phyloP scores from a whole-genome alignment of 805 yeast species.

The Schwanniomyces sp. region DNA sequence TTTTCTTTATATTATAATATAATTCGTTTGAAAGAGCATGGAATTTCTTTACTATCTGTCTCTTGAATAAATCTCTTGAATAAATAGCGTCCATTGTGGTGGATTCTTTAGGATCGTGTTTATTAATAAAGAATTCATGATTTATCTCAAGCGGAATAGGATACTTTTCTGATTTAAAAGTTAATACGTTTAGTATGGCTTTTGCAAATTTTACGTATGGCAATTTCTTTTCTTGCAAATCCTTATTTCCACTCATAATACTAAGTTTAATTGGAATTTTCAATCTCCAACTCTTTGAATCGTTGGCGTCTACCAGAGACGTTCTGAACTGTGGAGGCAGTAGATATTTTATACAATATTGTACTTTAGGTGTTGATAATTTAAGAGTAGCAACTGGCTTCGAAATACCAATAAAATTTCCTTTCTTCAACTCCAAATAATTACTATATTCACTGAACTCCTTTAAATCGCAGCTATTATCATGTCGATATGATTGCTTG shows the following conservation, averaged over 20 bases:
- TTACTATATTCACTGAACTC: conserved; percentile 8
- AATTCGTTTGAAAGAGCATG: conserved; percentile 17
- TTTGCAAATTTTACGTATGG: conserved; percentile 21
- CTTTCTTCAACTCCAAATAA: conserved; percentile 11
- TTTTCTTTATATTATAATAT: conserved; percentile 11
- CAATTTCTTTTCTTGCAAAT: conserved; percentile 9
- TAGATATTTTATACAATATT: conserved; percentile 19
- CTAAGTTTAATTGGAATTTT: conserved; percentile 24
- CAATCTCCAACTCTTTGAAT: conserved; percentile 19
- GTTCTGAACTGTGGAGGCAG: conserved; percentile 20
- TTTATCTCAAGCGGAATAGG: conserved; percentile 40
- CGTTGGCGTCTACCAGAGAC: background rate
- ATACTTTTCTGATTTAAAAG: conserved; percentile 28
- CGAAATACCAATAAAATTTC: conserved; percentile 11
- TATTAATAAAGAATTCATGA: conserved; percentile 33
- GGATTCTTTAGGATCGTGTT: conserved; percentile 4
- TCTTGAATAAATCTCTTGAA: background rate
- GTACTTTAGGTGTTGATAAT: conserved; percentile 16
- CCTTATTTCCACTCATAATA: conserved; percentile 5
- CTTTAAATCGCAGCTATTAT: conserved; percentile 7
- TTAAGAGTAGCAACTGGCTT: conserved; percentile 11
- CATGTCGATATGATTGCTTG: conserved; percentile 18
- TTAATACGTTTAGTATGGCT: conserved; percentile 31
- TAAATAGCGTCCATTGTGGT: background rate
- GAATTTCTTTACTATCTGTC: conserved; percentile 13